Base-by-base conservation (phyloP, 1,284 basidiomycete genomes). In the Cryptococcus amylolentus region DNA sequence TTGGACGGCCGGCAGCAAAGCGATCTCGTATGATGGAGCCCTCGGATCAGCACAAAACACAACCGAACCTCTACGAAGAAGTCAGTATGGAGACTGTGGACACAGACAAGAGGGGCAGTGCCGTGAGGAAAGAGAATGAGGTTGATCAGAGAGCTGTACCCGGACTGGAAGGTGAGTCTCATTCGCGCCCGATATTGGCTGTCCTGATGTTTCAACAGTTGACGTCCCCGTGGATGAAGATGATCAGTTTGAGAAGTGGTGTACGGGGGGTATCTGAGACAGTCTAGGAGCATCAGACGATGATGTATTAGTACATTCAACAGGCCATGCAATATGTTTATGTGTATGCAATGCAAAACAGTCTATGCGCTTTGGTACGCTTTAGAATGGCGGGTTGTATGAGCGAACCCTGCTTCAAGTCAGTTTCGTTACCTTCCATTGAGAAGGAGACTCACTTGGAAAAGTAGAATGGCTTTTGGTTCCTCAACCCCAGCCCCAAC, bases 381-480 rank as follows among this genome's bases (percentile, higher is more conserved):
- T 43, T 57, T 16, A 60, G 16, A 61, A 53, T 7, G 56, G 59
- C 26, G 59, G 59, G 35, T 61, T 61, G 53, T 61, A 61, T 9
- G 59, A 61, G 23, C 55, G 46, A 10, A 61, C 59, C 53, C 59
- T 61, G 53, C 48, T 2, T 28, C 23, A 5, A 41, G 26, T 51
- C 12, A 54, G 51, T 18, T 49, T 26, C 38, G 46, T 44, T 41
- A n/a, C 14, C 7, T 13, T 14, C 13, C 5, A 27, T 12, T 26
- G 16, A 28, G 37, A 51, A 9, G 23, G 9, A 50, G 47, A 72
- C 77, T 57, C 58, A 78, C 77, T 89, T 91, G 43, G 91, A 94
- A 76, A 96, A 96, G 85, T 89, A 92, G 73, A 91, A 96, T 26
- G 91, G 85, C 58, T 89, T 82, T 72, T 92, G 89, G 67, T 93